Evolutionary conservation across 139 green algal species (phyloP).

Genomic region (Chlamydomonas sp.): DNA sequence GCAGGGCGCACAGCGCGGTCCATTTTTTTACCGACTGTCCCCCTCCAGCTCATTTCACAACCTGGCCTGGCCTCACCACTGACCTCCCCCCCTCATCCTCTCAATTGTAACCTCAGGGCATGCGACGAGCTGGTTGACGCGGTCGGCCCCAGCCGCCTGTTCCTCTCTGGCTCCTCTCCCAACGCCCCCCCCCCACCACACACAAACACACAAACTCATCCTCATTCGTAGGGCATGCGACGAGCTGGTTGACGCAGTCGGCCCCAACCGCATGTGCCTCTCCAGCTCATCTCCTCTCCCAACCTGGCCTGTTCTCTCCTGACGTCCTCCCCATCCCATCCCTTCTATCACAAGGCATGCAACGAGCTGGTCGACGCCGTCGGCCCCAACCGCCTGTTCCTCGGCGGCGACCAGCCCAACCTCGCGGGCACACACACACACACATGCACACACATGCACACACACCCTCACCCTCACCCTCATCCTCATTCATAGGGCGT

Average conservation of each 20-base stretch:
- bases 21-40: conserved; percentile 26
- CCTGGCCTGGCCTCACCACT: no score
- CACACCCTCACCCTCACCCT: no score
- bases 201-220: no score
- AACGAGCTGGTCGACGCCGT: conserved; percentile 44
- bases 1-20: conserved; percentile 27
- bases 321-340: no score
- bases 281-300: no score
- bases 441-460: no score
- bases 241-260: conserved; percentile 35
- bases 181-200: conserved; percentile 73
- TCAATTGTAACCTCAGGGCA: background rate
- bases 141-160: conserved; percentile 22
- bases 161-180: conserved; percentile 55
- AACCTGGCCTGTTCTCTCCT: no score
- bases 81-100: no score
- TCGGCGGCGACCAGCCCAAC: conserved; percentile 66
- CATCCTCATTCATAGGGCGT: no score
- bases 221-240: conserved; percentile 21
- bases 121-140: conserved; percentile 38
- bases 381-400: conserved; percentile 27
- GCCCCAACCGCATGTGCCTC: conserved; percentile 29
- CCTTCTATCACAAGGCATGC: background rate
- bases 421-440: no score
- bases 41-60: no score